These are phyloP conservation scores for Meyerozyma smithsonii DNA, from an alignment of 1,139 yeast genomes.

Conservation along the genomic window DNA sequence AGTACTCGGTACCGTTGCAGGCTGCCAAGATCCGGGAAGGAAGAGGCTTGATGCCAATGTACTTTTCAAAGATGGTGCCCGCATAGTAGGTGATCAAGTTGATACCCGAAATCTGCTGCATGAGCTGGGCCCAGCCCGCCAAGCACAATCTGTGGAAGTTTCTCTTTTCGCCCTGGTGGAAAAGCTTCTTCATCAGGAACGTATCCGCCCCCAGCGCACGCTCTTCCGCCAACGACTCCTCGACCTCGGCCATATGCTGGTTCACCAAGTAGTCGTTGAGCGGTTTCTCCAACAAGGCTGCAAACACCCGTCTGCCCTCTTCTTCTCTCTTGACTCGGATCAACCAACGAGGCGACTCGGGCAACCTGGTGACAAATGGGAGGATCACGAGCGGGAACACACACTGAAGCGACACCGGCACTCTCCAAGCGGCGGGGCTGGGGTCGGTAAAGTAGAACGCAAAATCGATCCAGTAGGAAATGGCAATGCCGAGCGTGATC, in stretches of 20 bases:
- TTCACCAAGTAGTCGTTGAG: constrained; percentile 20
- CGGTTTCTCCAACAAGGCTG: constrained; percentile 37
- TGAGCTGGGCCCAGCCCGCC: constrained; percentile 43
- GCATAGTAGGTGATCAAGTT: constrained; percentile 39
- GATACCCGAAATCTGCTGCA: constrained; percentile 43
- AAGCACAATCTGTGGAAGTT: constrained; percentile 45
- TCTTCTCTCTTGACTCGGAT: constrained; percentile 19
- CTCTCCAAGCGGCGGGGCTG: constrained; percentile 28
- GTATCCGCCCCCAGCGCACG: constrained; percentile 17
- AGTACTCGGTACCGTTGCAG: constrained; percentile 35
- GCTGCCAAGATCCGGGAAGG: constrained; percentile 36
- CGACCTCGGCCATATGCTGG: constrained; percentile 28
- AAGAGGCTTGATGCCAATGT: constrained; percentile 36
- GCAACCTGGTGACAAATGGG: constrained; percentile 12
- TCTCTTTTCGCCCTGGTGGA: constrained; percentile 36
- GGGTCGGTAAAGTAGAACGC: constrained; percentile 29
- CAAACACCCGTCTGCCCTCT: constrained; percentile 47
- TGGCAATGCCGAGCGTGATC: constrained; percentile 36
- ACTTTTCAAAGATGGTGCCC: constrained; percentile 41
- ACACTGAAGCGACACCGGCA: constrained; percentile 45
- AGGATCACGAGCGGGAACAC: constrained; percentile 27
- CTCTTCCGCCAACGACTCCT: constrained; percentile 26
- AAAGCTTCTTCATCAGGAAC: constrained; percentile 22
- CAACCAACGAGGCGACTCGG: constrained; percentile 22
- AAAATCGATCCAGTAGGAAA: constrained; percentile 43